These are phyloP conservation scores for Sphagnurus paluster DNA, from an alignment of 1,284 basidiomycete species.

Conservation along the genomic window DNA sequence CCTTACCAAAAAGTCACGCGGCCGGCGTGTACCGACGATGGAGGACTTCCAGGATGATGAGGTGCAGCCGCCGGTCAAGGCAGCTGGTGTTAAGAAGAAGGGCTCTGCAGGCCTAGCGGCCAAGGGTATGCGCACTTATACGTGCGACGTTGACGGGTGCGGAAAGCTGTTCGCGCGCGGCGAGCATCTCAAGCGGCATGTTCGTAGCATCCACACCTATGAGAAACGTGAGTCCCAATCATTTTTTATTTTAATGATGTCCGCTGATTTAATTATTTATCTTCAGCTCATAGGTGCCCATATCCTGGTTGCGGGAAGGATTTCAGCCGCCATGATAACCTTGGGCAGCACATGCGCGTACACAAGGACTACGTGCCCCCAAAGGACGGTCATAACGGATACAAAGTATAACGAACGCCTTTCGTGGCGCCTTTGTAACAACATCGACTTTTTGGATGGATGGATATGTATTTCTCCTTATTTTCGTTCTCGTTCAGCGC, in stretches of 20 bases:
- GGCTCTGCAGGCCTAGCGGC: slow-evolving; percentile 9
- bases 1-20: slow-evolving; percentile 72
- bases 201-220: slow-evolving; percentile 77
- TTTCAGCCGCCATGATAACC: slow-evolving; percentile 85
- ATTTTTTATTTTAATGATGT: slow-evolving; percentile 9
- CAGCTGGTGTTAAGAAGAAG: slow-evolving; percentile 17
- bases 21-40: slow-evolving; percentile 67
- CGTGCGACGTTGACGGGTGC: slow-evolving; percentile 73
- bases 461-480: slow-evolving; percentile 7
- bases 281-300: slow-evolving; percentile 72
- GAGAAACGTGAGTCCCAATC: slow-evolving; percentile 66
- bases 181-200: slow-evolving; percentile 79
- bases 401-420: not conserved
- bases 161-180: slow-evolving; percentile 78
- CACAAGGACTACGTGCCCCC: slow-evolving; percentile 43
- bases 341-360: slow-evolving; percentile 74
- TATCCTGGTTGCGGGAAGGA: slow-evolving; percentile 78
- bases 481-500: slow-evolving; percentile 4
- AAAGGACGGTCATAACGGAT: slow-evolving; percentile 14
- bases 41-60: slow-evolving; percentile 33
- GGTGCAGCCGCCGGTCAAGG: slow-evolving; percentile 23
- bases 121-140: slow-evolving; percentile 56
- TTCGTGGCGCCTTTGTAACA: slow-evolving; percentile 2
- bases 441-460: slow-evolving; percentile 5
- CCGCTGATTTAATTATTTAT: slow-evolving; percentile 10